Evolutionary conservation across 2,329 filamentous ascomycete genomes (phyloP).

Genomic region (Xylariaceae sp.): DNA sequence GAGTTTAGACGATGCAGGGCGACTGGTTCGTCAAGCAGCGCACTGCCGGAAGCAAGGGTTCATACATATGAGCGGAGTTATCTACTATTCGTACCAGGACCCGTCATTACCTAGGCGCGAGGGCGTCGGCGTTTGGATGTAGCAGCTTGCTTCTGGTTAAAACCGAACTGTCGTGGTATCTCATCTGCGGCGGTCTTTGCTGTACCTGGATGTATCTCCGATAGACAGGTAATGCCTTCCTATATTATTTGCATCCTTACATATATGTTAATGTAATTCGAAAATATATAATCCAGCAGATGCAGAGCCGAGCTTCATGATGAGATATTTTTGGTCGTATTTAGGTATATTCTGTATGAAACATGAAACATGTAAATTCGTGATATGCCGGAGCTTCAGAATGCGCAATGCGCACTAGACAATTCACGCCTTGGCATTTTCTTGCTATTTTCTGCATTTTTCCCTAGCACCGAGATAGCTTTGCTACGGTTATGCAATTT

Average conservation of each 20-base stretch:
- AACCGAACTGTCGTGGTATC: constrained; percentile 1
- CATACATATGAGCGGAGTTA: constrained; percentile 12
- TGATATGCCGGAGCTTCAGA: too few relatives aligned
- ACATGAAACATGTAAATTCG: too few relatives aligned
- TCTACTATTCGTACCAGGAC: constrained; percentile 13
- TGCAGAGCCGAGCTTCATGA: background rate
- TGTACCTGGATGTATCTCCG: constrained; percentile 4
- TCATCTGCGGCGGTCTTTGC: constrained; percentile 1
- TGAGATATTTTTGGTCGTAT: background rate
- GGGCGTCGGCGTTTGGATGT: constrained; percentile 25
- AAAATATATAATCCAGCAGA: background rate
- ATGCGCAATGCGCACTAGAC: too few relatives aligned
- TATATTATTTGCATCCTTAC: background rate
- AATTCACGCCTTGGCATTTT: too few relatives aligned
- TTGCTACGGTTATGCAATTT: background rate
- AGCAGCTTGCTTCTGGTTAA: constrained; percentile 10
- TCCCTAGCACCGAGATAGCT: background rate
- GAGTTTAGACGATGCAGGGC: constrained; percentile 16
- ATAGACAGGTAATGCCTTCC: constrained; percentile 1
- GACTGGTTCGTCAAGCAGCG: constrained; percentile 11
- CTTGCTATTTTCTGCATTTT: background rate
- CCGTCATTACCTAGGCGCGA: constrained; percentile 19
- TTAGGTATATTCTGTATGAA: background rate
- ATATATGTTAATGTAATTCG: background rate
- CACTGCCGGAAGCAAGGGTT: constrained; percentile 15